Conservation (phyloP, 2,329 filamentous ascomycete species). For the Ceratocystis alfenasii region DNA sequence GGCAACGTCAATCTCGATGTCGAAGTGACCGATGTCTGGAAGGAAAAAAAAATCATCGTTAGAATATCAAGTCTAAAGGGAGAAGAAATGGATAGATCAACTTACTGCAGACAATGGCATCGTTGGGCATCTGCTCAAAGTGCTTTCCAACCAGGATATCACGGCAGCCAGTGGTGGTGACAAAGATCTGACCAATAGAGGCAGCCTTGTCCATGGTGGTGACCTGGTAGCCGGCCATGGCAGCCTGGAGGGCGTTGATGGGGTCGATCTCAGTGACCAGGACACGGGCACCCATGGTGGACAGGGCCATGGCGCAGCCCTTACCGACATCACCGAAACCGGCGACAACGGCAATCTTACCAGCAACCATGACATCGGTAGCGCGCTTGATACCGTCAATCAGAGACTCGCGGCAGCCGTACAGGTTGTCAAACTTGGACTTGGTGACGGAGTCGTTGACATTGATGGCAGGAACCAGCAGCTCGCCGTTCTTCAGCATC, state of each 20-base stretch:
- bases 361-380: conserved; percentile 99
- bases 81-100: conserved; percentile 23
- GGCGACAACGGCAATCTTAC: conserved; percentile 94
- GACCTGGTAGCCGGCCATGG: conserved; percentile 94
- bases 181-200: conserved; percentile 84
- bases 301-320: conserved; percentile 90
- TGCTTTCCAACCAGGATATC: conserved; percentile 87
- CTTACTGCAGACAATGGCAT: conserved; percentile 95
- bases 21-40: conserved; percentile 93
- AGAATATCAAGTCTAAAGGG: conserved; percentile 12
- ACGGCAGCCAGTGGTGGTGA: conserved; percentile 97
- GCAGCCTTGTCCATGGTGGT: conserved; percentile 97
- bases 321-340: conserved; percentile 99
- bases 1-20: conserved; percentile 98
- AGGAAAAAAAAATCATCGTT: conserved; percentile 22
- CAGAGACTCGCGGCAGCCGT: conserved; percentile 97
- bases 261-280: conserved; percentile 95
- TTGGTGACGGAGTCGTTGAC: conserved; percentile 99
- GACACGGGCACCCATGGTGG: conserved; percentile 94
- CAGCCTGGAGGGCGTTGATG: conserved; percentile 98
- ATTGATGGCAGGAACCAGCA: conserved; percentile 93
- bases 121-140: conserved; percentile 93
- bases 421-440: conserved; percentile 99
- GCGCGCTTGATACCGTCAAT: conserved; percentile 99
- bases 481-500: conserved; percentile 84